Percentiles rank a stretch among this genome's conserved stretches.
phyloP scores from a whole-genome alignment of 176 grass and related monocot species.

The Zoysia pacifica region DNA sequence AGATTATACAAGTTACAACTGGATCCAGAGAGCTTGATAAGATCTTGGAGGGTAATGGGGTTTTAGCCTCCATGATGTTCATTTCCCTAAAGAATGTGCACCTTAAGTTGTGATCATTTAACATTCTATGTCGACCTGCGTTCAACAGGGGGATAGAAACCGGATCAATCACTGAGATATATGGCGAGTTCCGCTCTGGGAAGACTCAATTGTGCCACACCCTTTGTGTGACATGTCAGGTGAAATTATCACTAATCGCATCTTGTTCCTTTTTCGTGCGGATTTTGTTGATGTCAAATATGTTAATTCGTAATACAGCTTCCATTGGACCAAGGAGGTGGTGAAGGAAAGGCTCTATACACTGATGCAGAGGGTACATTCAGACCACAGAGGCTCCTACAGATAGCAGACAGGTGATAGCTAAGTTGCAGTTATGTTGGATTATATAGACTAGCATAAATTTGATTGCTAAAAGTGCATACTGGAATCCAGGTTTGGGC shows the following conservation, averaged over 20 bases:
- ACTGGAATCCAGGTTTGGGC: conserved; percentile 67
- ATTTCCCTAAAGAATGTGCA: neutral
- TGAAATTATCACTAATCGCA: conserved; percentile 24
- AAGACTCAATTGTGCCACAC: conserved; percentile 95
- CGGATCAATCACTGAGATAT: conserved; percentile 95
- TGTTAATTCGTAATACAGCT: conserved; percentile 59
- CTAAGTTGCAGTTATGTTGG: conserved; percentile 13
- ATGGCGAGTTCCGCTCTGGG: conserved; percentile 90
- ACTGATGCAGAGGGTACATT: conserved; percentile 97
- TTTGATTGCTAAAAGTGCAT: conserved; percentile 25
- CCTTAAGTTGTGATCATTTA: conserved; percentile 2
- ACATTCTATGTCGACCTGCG: conserved; percentile 19
- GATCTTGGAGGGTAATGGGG: conserved; percentile 82
- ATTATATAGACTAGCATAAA: neutral
- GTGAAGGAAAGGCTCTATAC: conserved; percentile 94
- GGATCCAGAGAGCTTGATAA: conserved; percentile 97
- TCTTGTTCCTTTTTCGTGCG: neutral
- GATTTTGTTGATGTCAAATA: neutral
- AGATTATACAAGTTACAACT: conserved; percentile 96
- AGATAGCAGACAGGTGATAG: conserved; percentile 89
- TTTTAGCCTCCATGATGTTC: neutral
- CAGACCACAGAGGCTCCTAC: conserved; percentile 86
- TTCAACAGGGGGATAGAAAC: conserved; percentile 92
- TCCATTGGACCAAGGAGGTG: conserved; percentile 93
- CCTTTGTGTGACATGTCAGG: conserved; percentile 95